Evolutionary conservation across 805 yeast species (phyloP).

Genomic region (Saturnispora besseyi): DNA sequence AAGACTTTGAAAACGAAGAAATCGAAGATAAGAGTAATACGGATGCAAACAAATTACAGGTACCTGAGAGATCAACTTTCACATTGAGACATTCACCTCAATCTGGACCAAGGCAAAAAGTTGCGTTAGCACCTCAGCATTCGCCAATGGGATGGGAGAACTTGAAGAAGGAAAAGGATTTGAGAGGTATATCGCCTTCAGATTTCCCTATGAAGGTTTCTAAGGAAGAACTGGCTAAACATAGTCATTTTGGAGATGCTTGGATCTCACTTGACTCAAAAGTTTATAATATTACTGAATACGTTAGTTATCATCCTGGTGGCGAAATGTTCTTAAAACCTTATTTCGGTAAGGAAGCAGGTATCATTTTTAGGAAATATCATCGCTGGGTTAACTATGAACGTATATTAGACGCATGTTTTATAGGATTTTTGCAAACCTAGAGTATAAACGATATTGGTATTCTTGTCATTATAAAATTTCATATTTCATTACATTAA

Average conservation of each 20-base stretch:
- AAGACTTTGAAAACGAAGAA: background rate
- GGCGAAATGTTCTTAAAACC: slow-evolving; percentile 71
- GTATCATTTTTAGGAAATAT: slow-evolving; percentile 62
- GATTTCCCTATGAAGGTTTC: slow-evolving; percentile 49
- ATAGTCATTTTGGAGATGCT: slow-evolving; percentile 55
- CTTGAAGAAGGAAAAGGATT: slow-evolving; percentile 38
- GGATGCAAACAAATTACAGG: background rate
- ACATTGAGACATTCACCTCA: slow-evolving; percentile 18
- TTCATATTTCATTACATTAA: background rate
- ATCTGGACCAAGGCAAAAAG: slow-evolving; percentile 37
- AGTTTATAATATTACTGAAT: slow-evolving; percentile 81
- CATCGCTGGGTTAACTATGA: slow-evolving; percentile 74
- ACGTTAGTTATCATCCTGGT: slow-evolving; percentile 86
- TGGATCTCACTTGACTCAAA: slow-evolving; percentile 79
- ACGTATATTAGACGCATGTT: slow-evolving; percentile 66
- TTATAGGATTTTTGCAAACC: slow-evolving; percentile 48
- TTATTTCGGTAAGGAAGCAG: slow-evolving; percentile 80
- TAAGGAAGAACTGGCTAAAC: slow-evolving; percentile 41
- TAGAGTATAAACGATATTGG: background rate
- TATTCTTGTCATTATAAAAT: background rate
- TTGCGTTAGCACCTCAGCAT: slow-evolving; percentile 63
- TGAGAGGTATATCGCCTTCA: slow-evolving; percentile 42
- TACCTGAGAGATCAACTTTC: slow-evolving; percentile 10
- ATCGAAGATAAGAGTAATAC: background rate
- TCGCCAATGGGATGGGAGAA: slow-evolving; percentile 86